Percentiles rank a stretch among this genome's conserved stretches.
Evolutionary conservation across 192 early-diverging fungal species (phyloP).

Genomic region (Backusella liffmaniae): DNA sequence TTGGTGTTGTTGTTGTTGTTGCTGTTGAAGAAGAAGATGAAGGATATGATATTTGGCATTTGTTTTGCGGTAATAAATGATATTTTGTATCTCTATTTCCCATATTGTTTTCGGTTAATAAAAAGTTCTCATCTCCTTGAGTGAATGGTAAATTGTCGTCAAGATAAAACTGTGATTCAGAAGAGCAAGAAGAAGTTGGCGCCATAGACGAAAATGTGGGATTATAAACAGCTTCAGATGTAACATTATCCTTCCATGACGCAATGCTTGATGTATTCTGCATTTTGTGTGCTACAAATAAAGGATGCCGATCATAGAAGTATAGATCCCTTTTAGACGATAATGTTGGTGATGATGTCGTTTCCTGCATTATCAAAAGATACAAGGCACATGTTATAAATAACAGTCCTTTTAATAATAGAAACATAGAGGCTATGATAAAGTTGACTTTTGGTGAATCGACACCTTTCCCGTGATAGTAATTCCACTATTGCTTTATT

Average conservation of each 20-base stretch:
- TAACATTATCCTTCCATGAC: not conserved
- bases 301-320: not conserved
- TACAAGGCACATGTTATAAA: not conserved
- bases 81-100: not conserved
- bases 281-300: not conserved
- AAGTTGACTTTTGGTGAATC: not conserved
- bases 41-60: not conserved
- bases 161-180: not conserved
- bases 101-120: not conserved
- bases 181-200: not conserved
- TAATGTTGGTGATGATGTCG: not conserved
- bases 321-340: not conserved
- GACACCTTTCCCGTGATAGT: too few species aligned
- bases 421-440: not conserved
- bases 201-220: not conserved
- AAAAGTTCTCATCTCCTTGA: not conserved
- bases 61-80: not conserved
- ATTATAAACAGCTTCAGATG: conserved; percentile 1
- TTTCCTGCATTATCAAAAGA: not conserved
- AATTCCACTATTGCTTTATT: too few species aligned
- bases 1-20: not conserved
- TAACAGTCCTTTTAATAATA: not conserved
- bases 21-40: not conserved
- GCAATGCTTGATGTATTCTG: not conserved
- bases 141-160: not conserved